Base-by-base conservation (phyloP, 306 rosid genomes). In the Adenanthera pavonina region DNA sequence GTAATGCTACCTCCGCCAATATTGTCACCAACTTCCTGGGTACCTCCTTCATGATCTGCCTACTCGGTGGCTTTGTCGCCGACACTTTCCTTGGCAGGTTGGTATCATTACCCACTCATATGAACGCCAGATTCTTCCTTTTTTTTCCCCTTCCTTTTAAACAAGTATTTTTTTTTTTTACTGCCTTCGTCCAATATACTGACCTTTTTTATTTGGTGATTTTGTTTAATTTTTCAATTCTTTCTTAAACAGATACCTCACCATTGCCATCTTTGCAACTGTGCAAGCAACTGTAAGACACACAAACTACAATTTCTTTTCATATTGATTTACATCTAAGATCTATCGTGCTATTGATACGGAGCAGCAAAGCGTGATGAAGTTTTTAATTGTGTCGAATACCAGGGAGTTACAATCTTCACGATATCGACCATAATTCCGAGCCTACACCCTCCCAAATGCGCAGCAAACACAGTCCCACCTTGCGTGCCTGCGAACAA, bases 51-150 rank as follows among this genome's bases (percentile, higher is more conserved):
- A 92, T 95, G 98, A 93, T 95, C 54, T 95, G 95, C 80, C 78
- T 95, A 62, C 87, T 95, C 20, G 99, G 99, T 17, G 99, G 99
- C 6, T 93, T 95, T 68, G 66, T 95, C 0, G 99, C 97, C 1
- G 99, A 95, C 77, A 86, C 99, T 40, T 95, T 95, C 72, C 91
- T 95, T 2, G 99, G 99, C 84, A 88, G 99, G 97, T 92, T 6
- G 41, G 2, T 52, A 6, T 1, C 65, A 3, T 9, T 60, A 9
- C 13, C 60, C 53, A 15, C 30, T 25, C 7, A 41, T 41, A 41
- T 41, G 46, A 41, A 41, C 8, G 46, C 8, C 46, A 7, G 7
- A 41, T 69, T 44, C 19, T 1, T 19, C 3, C 6, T 49, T 20
- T 17, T 8, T 5, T 66, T 64, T 41, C 5, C 5, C 4, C 4